Evolutionary conservation across 345 rosid species (phyloP), one percentile per base, ranked within the genome.

Genomic region (Bruguiera parviflora): DNA sequence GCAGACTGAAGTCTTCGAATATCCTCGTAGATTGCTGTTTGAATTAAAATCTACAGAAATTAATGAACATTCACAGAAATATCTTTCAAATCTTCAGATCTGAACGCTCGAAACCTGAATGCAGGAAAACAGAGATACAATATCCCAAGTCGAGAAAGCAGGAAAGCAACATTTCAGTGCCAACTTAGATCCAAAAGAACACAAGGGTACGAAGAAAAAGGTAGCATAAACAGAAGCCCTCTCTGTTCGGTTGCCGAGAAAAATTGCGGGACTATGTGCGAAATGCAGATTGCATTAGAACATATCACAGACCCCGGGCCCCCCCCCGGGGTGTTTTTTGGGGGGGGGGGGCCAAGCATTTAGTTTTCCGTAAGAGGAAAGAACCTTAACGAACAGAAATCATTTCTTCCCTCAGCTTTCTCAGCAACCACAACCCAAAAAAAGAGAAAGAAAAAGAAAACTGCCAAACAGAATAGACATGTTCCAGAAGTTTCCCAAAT

Each of bases 21-120:
- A 21, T 5, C 32, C 66, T 8, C 28, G 28, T 49, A 58, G 65
- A 70, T 71, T 53, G 51, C 68, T 0, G 49, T 43, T 43, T 43
- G 18, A 43, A 43, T 43, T 3, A 43, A 43, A 18, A 43, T 43
- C 49, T 3, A 43, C 35, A 43, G 27, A 55, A 32, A 66, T 35
- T 22, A 53, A 65, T 51, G 61, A 57, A 64, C 64, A 63, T 70
- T 57, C 64, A 49, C 63, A 56, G 28, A 46, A 66, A 52, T 64
- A 51, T 61, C 79, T 78, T 75, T 43, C 67, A 69, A 75, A 71
- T 53, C 83, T 71, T 75, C 80, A 84, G 90, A 89, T 89, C 92
- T 80, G 86, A 66, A 57, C 46, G 65, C 73, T 73, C 57, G 25
- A 16, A 71, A 67, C 65, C 67, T 70, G 67, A 59, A 11, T 70